Evolutionary conservation across 257 asterid genomes (phyloP).

Genomic region (Penstemon davidsonii): DNA sequence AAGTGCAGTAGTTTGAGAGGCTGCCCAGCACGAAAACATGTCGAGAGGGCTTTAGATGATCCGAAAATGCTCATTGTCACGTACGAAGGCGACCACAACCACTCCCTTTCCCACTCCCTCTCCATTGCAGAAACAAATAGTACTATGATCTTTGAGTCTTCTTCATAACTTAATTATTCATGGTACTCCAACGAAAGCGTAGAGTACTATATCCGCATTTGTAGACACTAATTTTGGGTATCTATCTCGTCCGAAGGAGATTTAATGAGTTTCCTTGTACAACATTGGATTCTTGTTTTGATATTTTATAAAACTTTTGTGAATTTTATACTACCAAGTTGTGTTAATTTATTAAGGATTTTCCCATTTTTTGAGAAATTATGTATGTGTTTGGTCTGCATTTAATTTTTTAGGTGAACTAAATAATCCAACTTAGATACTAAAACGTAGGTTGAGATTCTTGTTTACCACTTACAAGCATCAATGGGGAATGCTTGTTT

Average conservation of each 20-base stretch:
- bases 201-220: conserved; percentile 1
- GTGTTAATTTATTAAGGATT: too few relatives aligned
- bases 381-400: too few relatives aligned
- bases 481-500: too few relatives aligned
- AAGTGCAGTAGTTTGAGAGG: conserved; percentile 93
- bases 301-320: neutral
- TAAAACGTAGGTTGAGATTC: too few relatives aligned
- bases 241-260: conserved; percentile 49
- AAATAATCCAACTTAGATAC: too few relatives aligned
- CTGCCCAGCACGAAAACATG: conserved; percentile 93
- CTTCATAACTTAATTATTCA: conserved; percentile 33
- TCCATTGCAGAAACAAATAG: conserved; percentile 51
- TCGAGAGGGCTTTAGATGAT: conserved; percentile 82
- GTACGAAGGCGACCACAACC: conserved; percentile 91
- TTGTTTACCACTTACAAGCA: too few relatives aligned
- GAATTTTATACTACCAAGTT: conserved; percentile 8
- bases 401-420: too few relatives aligned
- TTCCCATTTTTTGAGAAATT: too few relatives aligned
- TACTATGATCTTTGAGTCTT: conserved; percentile 66
- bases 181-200: neutral
- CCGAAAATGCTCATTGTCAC: conserved; percentile 86
- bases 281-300: neutral
- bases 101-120: conserved; percentile 52
- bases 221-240: conserved; percentile 11
- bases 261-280: conserved; percentile 13